phyloP scores from a whole-genome alignment of 768 basidiomycete species.

The Suillus ampliporus region DNA sequence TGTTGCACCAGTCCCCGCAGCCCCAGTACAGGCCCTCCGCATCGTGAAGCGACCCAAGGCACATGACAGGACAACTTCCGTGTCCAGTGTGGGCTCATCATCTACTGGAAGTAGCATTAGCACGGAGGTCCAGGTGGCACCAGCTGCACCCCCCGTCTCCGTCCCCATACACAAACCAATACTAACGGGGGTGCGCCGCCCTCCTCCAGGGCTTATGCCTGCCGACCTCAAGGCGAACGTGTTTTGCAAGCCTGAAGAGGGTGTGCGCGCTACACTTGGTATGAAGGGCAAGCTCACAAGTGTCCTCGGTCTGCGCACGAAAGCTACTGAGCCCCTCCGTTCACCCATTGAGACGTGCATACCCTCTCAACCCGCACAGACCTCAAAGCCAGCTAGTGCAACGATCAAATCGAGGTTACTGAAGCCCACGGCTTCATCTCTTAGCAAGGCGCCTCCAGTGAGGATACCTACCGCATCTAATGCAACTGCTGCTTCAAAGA shows the following conservation, averaged over 20 bases:
- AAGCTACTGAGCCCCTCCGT: background rate
- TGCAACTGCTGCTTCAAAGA: background rate
- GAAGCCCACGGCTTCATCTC: constrained; percentile 10
- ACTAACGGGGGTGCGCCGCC: constrained; percentile 34
- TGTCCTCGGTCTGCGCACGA: constrained; percentile 11
- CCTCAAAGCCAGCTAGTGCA: background rate
- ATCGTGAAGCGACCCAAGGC: constrained; percentile 35
- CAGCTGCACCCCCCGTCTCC: constrained; percentile 4
- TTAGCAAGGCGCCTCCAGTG: constrained; percentile 11
- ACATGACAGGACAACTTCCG: constrained; percentile 25
- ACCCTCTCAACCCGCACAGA: background rate
- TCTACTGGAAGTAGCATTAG: constrained; percentile 11
- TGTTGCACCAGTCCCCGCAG: constrained; percentile 22
- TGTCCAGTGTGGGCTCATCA: constrained; percentile 16
- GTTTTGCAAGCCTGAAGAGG: constrained; percentile 8
- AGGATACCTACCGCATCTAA: constrained; percentile 3
- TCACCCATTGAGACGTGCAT: background rate
- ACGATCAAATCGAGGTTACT: constrained; percentile 11
- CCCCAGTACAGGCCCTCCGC: constrained; percentile 32
- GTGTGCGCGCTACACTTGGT: constrained; percentile 5
- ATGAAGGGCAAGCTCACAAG: constrained; percentile 18
- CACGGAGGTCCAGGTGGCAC: background rate
- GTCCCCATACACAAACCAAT: constrained; percentile 19
- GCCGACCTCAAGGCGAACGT: background rate
- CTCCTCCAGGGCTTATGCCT: constrained; percentile 25